Conservation (phyloP, 495 filamentous ascomycete species). For the Elaphomyces granulatus region DNA sequence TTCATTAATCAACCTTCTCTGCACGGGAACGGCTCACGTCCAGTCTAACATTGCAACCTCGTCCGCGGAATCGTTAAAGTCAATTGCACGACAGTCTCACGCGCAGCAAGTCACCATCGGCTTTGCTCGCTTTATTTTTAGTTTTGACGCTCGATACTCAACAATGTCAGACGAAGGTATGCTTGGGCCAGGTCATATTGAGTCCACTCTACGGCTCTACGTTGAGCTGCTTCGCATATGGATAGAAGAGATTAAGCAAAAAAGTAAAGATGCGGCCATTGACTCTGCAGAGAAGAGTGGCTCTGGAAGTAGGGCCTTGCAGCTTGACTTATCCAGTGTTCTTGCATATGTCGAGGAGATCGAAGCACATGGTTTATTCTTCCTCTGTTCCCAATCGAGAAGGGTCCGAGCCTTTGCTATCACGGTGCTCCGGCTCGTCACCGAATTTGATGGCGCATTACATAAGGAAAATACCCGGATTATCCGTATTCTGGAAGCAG, state of each 20-base stretch:
- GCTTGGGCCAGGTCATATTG: conserved; percentile 88
- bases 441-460: conserved; percentile 83
- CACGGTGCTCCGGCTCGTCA: conserved; percentile 79
- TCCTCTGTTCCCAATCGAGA: conserved; percentile 88
- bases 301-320: conserved; percentile 45
- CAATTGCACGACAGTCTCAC: conserved; percentile 84
- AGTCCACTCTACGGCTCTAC: conserved; percentile 82
- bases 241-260: conserved; percentile 89
- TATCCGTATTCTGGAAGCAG: conserved; percentile 83
- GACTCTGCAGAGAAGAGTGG: conserved; percentile 44
- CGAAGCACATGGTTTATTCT: conserved; percentile 95
- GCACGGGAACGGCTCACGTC: conserved; percentile 92
- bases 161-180: conserved; percentile 98
- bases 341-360: conserved; percentile 92
- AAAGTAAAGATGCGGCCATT: conserved; percentile 55
- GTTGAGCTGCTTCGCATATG: conserved; percentile 89
- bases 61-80: conserved; percentile 83
- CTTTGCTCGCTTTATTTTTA: conserved; percentile 94
- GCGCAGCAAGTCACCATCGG: conserved; percentile 95
- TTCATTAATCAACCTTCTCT: conserved; percentile 85
- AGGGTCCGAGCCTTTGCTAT: conserved; percentile 82
- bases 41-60: conserved; percentile 84
- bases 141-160: conserved; percentile 90
- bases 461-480: conserved; percentile 67
- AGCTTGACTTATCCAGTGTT: conserved; percentile 73